Base-by-base conservation (phyloP, 306 rosid genomes). In the Cercis canadensis region DNA sequence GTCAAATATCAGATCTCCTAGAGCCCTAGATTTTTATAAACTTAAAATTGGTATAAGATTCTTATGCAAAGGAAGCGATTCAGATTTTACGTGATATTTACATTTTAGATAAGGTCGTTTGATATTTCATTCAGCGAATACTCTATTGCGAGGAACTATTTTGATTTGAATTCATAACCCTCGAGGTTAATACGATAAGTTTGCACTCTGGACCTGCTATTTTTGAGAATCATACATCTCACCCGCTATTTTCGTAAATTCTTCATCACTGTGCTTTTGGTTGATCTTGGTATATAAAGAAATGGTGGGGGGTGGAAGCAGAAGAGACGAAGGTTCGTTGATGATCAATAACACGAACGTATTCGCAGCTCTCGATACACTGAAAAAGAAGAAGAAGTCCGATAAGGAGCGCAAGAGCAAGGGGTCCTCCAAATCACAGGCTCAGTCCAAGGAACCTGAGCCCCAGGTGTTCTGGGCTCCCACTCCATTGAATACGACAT, bases 251-350 rank as follows among this genome's bases (percentile, higher is more conserved):
- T 34, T 18, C 36, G 62, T 12, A 36, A 24, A 41, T 55, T 40
- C 19, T 21, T 69, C 55, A 10, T 54, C 37, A 7, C 15, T 24
- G 63, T 19, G 50, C 21, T 24, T 54, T 31, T 40, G 49, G 60
- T 57, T 76, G 84, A 84, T 84, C 85, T 80, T 77, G 53, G 68
- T 71, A 16, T 71, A 43, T 29, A 70, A 62, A 51, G 81, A 75
- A 67, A 88, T 92, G 98, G 88, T 83, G 6, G 98, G 96, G 12
- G 96, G 98, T 40, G 92, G 98, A 80, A 85, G 86, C 85, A 78
- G 90, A 84, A 88, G 97, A 71, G 97, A 90, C 17, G 92, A 92
- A 34, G 95, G 96, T 15, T 92, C 96, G 71, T 62, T 88, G 87
- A 81, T 84, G 70, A 82, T 90, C 61, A 90, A 82, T 74, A 92